Conservation (phyloP, 164 flowering plant species). For the Umbilicus rupestris region DNA sequence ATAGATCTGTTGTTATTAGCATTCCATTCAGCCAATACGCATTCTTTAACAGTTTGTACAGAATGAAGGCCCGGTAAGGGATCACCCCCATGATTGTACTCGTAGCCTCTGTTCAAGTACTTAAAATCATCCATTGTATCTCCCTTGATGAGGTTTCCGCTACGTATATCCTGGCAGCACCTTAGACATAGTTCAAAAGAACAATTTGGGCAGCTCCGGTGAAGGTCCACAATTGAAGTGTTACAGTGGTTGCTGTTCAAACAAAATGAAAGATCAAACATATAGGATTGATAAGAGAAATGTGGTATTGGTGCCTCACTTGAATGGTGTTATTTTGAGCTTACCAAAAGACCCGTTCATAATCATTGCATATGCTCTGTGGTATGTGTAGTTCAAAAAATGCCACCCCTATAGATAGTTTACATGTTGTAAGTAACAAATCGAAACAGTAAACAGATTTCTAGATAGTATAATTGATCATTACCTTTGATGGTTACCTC, state of each 20-base stretch:
- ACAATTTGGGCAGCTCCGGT: conserved; percentile 72
- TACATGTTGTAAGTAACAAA: neutral
- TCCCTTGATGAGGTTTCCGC: conserved; percentile 18
- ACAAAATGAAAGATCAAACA: conserved; percentile 3
- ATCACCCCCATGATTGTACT: conserved; percentile 64
- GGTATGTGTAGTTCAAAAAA: conserved; percentile 25
- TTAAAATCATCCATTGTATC: conserved; percentile 25
- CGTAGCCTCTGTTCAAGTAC: conserved; percentile 37
- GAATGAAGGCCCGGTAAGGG: conserved; percentile 21
- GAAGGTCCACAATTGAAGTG: conserved; percentile 75
- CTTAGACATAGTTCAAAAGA: conserved; percentile 68
- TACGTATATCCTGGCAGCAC: conserved; percentile 69
- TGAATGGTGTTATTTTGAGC: neutral
- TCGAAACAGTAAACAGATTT: neutral
- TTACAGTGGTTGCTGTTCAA: conserved; percentile 63
- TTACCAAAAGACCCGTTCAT: conserved; percentile 81
- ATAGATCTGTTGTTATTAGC: conserved; percentile 33
- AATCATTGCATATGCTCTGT: conserved; percentile 23
- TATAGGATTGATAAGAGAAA: neutral
- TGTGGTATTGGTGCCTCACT: neutral
- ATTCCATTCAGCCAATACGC: conserved; percentile 28
- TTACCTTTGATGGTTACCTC: conserved; percentile 55
- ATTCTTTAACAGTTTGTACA: conserved; percentile 9
- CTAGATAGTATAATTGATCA: neutral
- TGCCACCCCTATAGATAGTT: conserved; percentile 26